phyloP scores from a whole-genome alignment of 1,284 basidiomycete genomes.

The Austropuccinia psidii region DNA sequence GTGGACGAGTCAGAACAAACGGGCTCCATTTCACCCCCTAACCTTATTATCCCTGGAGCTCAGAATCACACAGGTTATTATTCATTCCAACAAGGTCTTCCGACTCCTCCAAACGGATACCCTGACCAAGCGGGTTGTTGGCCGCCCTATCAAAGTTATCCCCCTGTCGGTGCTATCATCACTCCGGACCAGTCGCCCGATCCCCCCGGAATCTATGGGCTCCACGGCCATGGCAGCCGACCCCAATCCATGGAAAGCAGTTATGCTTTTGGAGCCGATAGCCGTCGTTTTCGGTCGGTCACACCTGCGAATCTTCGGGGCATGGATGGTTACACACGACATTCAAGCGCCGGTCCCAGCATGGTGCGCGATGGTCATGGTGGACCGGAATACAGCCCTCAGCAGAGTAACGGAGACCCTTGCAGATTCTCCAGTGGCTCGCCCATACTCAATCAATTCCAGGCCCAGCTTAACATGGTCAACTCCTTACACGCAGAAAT shows the following conservation, averaged over 20 bases:
- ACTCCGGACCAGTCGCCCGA: conserved; percentile 35
- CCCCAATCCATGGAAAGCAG: conserved; percentile 32
- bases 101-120: conserved; percentile 31
- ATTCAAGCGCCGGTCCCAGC: conserved; percentile 11
- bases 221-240: not conserved
- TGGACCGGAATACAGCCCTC: conserved; percentile 2
- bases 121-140: conserved; percentile 29
- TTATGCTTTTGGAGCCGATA: conserved; percentile 9
- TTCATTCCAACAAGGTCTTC: conserved; percentile 22
- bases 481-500: conserved; percentile 31
- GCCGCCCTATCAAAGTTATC: conserved; percentile 22
- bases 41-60: conserved; percentile 6
- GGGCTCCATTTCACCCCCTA: conserved; percentile 21
- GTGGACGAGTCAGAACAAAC: conserved; percentile 29
- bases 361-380: not conserved
- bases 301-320: conserved; percentile 22
- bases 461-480: conserved; percentile 33
- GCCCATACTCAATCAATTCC: conserved; percentile 5
- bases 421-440: not conserved
- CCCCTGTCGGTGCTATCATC: not conserved
- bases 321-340: conserved; percentile 20
- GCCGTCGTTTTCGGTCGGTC: conserved; percentile 15
- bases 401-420: not conserved
- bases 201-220: conserved; percentile 17
- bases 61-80: conserved; percentile 16